Conservation (phyloP, 345 rosid species). For the Citrus unshiu region DNA sequence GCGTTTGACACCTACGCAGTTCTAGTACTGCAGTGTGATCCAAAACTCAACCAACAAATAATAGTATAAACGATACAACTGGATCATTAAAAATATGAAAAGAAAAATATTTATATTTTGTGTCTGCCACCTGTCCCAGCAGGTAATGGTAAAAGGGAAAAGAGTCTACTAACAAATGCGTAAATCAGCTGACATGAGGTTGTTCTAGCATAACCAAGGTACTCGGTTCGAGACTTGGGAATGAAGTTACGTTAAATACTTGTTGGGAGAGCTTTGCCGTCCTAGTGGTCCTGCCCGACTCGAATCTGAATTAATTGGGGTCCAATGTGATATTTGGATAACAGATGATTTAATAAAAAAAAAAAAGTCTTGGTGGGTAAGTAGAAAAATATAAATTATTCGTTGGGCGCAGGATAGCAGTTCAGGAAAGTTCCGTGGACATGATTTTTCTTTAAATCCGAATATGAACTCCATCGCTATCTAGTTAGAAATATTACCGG, state of each 20-base stretch:
- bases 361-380: not conserved
- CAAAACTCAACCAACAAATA: too few relatives aligned
- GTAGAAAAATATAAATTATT: not conserved
- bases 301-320: too few relatives aligned
- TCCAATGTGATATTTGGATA: too few relatives aligned
- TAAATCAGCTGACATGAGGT: too few relatives aligned
- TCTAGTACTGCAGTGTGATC: too few relatives aligned
- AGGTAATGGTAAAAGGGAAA: not conserved
- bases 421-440: not conserved
- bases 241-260: too few relatives aligned
- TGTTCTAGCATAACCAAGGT: too few relatives aligned
- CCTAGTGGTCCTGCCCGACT: too few relatives aligned
- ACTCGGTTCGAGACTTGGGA: accelerated
- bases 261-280: accelerated
- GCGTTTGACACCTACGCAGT: too few relatives aligned
- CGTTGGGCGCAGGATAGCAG: not conserved
- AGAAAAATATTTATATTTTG: too few relatives aligned
- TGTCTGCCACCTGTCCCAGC: not conserved
- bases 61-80: not conserved
- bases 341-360: too few relatives aligned
- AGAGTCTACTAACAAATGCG: accelerated
- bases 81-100: not conserved
- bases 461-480: not conserved
- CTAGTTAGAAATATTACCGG: not conserved
- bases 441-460: not conserved